Evolutionary conservation across 176 grass and related monocot genomes (phyloP).

Genomic region (Hordeum vulgare): MorexV3_pseudomolecules_assembly NC_058523.1:18099891-18100390

Average conservation of each 20-base stretch:
- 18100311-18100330: constrained; percentile 55
- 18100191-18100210: constrained; percentile 44
- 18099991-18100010: neutral
- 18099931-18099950: neutral
- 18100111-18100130: constrained; percentile 27
- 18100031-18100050: neutral
- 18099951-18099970: neutral
- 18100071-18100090: constrained; percentile 78
- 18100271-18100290: constrained; percentile 65
- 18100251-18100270: constrained; percentile 56
- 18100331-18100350: constrained; percentile 54
- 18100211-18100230: constrained; percentile 33
- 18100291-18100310: constrained; percentile 15
- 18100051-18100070: constrained; percentile 69
- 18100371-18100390: constrained; percentile 78
- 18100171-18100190: constrained; percentile 22
- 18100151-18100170: constrained; percentile 53
- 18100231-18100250: constrained; percentile 54
- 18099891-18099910: neutral
- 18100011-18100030: neutral
- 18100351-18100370: constrained; percentile 80
- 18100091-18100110: constrained; percentile 46
- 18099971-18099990: neutral
- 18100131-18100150: constrained; percentile 24
- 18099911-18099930: neutral